phyloP scores from a whole-genome alignment of 2,329 filamentous ascomycete genomes.

The Onygena corvina region DNA sequence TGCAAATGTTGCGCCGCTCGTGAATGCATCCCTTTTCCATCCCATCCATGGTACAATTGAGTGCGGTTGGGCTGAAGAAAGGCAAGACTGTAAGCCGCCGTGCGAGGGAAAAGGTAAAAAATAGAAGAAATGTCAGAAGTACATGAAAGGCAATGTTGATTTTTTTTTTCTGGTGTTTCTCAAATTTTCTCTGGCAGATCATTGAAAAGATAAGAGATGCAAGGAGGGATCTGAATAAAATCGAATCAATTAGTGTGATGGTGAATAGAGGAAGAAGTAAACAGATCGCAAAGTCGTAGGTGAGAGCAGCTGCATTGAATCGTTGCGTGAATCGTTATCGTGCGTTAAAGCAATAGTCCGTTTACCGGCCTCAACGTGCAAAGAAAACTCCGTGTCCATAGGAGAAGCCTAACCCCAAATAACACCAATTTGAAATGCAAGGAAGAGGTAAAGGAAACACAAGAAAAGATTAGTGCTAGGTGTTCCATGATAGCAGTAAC shows the following conservation, averaged over 20 bases:
- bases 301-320: neutral
- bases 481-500: neutral
- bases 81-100: neutral
- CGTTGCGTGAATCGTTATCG: neutral
- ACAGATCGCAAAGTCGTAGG: neutral
- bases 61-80: neutral
- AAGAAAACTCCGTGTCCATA: neutral
- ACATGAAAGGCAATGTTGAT: neutral
- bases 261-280: neutral
- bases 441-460: neutral
- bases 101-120: neutral
- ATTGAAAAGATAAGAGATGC: neutral
- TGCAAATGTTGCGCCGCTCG: neutral
- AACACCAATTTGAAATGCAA: slow-evolving; percentile 1
- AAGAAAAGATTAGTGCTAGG: neutral
- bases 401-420: neutral
- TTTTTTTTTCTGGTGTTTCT: neutral
- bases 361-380: neutral
- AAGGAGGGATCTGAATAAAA: neutral
- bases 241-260: neutral
- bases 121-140: slow-evolving; percentile 1
- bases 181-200: neutral
- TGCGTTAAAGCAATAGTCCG: neutral
- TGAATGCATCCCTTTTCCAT: neutral
- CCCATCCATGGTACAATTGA: neutral